phyloP scores from a whole-genome alignment of 345 rosid species.

The Eucalyptus tenuipes region DNA sequence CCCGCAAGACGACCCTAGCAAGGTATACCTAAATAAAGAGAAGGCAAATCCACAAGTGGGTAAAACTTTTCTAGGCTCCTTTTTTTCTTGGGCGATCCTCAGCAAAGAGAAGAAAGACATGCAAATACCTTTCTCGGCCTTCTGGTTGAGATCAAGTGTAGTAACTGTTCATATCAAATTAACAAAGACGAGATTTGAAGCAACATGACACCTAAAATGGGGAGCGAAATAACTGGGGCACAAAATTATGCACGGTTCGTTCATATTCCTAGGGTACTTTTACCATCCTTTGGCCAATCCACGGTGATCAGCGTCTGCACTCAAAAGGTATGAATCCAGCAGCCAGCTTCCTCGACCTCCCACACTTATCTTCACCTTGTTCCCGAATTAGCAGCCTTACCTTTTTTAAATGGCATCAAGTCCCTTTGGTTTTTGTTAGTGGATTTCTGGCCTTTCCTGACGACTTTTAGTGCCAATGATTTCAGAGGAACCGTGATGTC shows the following conservation, averaged over 20 bases:
- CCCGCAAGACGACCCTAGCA: background rate
- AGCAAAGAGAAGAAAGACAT: background rate
- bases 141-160: background rate
- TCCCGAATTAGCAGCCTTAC: background rate
- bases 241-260: background rate
- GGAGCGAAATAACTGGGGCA: background rate
- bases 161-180: background rate
- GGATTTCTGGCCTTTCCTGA: constrained; percentile 23
- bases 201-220: background rate
- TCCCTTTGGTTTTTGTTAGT: background rate
- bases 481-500: constrained; percentile 60
- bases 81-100: background rate
- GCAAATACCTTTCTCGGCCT: background rate
- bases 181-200: background rate
- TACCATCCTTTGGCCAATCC: background rate
- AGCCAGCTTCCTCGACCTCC: background rate
- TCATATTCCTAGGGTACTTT: background rate
- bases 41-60: background rate
- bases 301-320: background rate
- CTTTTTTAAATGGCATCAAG: background rate
- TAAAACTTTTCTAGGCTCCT: background rate
- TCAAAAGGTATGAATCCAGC: background rate
- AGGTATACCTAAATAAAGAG: background rate
- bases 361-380: background rate
- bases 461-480: constrained; percentile 36